Percentiles rank a stretch among this genome's conserved stretches.
Evolutionary conservation across 306 rosid species (phyloP).

Genomic region (Trifolium subterraneum): DNA sequence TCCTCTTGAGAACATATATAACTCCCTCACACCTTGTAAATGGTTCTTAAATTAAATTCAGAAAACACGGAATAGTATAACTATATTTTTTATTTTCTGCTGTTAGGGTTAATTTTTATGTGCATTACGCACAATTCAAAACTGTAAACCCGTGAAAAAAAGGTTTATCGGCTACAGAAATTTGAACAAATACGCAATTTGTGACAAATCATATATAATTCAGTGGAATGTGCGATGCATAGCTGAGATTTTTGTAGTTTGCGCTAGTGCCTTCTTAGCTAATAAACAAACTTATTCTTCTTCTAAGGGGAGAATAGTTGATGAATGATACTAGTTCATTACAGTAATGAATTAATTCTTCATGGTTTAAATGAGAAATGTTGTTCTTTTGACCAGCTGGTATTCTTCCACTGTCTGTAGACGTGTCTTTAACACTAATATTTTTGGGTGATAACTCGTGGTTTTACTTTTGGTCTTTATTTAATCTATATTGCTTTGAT

Average conservation of each 20-base stretch:
- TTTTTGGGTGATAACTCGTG: conserved; percentile 3
- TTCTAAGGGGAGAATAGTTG: not conserved
- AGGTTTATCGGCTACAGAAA: conserved; percentile 11
- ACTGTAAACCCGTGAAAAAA: not conserved
- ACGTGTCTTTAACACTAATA: not conserved
- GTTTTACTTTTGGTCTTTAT: conserved; percentile 1
- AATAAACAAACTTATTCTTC: not conserved
- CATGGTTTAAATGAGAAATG: not conserved
- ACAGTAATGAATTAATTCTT: not conserved
- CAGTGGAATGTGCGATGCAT: not conserved
- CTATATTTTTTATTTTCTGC: not conserved
- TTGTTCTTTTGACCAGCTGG: not conserved
- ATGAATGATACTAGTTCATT: not conserved
- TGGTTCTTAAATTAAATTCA: conserved; percentile 6
- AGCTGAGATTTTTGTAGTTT: not conserved
- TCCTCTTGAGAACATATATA: not conserved
- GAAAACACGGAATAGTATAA: not conserved
- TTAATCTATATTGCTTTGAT: conserved; percentile 5
- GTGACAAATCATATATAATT: conserved; percentile 5
- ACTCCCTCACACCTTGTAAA: not conserved
- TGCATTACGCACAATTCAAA: not conserved
- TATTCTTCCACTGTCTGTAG: not conserved
- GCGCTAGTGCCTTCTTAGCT: not conserved
- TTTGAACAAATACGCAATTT: not conserved
- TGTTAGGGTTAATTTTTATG: conserved; percentile 1